phyloP scores from a whole-genome alignment of 257 asterid genomes.

The Leptodermis oblonga region DNA sequence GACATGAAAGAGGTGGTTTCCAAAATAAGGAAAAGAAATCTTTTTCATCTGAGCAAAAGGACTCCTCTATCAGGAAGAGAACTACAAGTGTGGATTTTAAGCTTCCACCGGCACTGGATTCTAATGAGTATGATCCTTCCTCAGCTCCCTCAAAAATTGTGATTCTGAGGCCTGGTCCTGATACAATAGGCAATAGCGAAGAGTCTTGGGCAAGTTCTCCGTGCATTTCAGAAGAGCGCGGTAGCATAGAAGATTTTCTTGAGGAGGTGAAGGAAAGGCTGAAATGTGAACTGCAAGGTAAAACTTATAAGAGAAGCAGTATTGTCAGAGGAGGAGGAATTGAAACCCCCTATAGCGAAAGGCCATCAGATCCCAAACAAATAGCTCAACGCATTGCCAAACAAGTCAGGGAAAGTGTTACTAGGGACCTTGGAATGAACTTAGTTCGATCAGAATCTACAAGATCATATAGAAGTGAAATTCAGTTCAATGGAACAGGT shows the following conservation, averaged over 20 bases:
- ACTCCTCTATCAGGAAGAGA: constrained; percentile 30
- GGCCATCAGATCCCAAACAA: constrained; percentile 66
- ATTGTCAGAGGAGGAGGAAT: constrained; percentile 83
- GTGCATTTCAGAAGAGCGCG: constrained; percentile 60
- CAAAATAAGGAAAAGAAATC: constrained; percentile 24
- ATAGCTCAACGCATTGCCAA: constrained; percentile 74
- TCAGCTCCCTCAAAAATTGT: constrained; percentile 68
- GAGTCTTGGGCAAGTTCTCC: constrained; percentile 79
- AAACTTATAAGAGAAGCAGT: constrained; percentile 44
- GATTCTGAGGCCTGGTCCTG: constrained; percentile 82
- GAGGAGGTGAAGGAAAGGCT: constrained; percentile 91
- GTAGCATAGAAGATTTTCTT: constrained; percentile 77
- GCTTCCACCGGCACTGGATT: constrained; percentile 27
- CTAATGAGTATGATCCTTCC: constrained; percentile 27
- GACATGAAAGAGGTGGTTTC: constrained; percentile 26
- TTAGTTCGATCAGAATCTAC: constrained; percentile 84
- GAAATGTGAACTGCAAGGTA: constrained; percentile 74
- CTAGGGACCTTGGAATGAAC: constrained; percentile 53
- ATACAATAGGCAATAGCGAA: constrained; percentile 38
- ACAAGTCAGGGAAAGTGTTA: constrained; percentile 72
- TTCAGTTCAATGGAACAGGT: constrained; percentile 43
- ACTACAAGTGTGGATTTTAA: constrained; percentile 21
- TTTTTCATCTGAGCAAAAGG: constrained; percentile 33
- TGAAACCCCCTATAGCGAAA: constrained; percentile 84
- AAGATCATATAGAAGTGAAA: constrained; percentile 65